Conservation (phyloP, 139 green algal genomes). For the Yamagishiella unicocca region DNA sequence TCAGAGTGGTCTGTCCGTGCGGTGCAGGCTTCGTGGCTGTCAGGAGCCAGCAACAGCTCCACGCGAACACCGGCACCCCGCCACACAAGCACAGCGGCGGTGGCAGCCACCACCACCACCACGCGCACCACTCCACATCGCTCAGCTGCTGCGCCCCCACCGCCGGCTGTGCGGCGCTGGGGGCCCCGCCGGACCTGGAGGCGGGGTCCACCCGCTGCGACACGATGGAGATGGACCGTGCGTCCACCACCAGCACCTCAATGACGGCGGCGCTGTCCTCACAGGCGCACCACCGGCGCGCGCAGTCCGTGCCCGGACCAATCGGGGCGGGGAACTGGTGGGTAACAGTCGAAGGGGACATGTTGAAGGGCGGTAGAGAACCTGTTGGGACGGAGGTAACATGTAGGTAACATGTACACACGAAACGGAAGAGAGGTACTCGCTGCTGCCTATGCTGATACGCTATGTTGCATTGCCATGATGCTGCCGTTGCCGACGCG, state of each 20-base stretch:
- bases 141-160: neutral
- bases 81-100: neutral
- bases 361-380: too few relatives aligned
- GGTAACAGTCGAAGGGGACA: too few relatives aligned
- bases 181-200: neutral
- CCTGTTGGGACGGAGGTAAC: too few relatives aligned
- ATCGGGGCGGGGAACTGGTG: neutral
- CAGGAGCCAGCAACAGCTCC: neutral
- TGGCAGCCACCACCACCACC: constrained; percentile 13
- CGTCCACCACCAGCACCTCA: constrained; percentile 21
- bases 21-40: too few relatives aligned
- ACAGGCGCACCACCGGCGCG: constrained; percentile 28
- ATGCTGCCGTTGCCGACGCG: too few relatives aligned
- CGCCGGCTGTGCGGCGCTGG: neutral
- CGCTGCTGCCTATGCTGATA: too few relatives aligned
- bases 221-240: constrained; percentile 8
- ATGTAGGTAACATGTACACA: too few relatives aligned
- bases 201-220: neutral
- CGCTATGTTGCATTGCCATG: too few relatives aligned
- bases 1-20: too few relatives aligned
- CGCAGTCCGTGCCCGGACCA: constrained; percentile 30
- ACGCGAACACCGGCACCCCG: neutral
- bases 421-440: too few relatives aligned
- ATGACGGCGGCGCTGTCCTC: neutral
- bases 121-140: neutral